Base-by-base conservation (phyloP, 371 early-diverging fungal species). In the Mortierella sp. region DNA sequence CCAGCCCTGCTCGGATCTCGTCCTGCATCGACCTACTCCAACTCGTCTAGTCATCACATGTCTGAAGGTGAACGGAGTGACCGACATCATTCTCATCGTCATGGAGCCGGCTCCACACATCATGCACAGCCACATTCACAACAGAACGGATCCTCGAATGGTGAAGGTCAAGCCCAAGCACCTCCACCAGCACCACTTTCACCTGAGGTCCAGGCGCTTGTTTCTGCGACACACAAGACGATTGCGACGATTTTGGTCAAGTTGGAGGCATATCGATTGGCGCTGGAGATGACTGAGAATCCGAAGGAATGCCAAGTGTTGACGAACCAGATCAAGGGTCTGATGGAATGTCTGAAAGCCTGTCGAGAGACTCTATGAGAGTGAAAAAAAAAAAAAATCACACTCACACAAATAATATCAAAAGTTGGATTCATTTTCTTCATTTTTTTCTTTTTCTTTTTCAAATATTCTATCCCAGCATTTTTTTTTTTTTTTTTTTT, bases 331-430 rank as follows among this genome's bases (percentile, higher is more conserved):
- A 79, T 79, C 67, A 79, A 70, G 57, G 70, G 80, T 0, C 67
- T 79, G 6, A 79, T 79, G 80, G 80, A 79, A 60, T 79, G 80
- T 37, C 48, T 79, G 26, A 79, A 72, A 29, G 80, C 80, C 0
- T 79, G 80, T 29, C 73, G 80, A 14, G 80, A 72, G 57, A 64
- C 73, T 2, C 80, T 79, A 7, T 72, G 47, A 26, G 11, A 23
- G 21, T 12, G 21, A 50, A 50, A 6, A 14, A 50, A 50, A 50
- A n/a, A n/a, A n/a, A n/a, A n/a, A n/a, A n/a, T n/a, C n/a, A n/a
- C n/a, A n/a, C n/a, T n/a, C n/a, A n/a, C n/a, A n/a, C n/a, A n/a
- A n/a, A n/a, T n/a, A n/a, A n/a, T n/a, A n/a, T n/a, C n/a, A n/a
- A n/a, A n/a, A n/a, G n/a, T n/a, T n/a, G n/a, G n/a, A n/a, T n/a